Base-by-base conservation (phyloP, 495 filamentous ascomycete genomes). In the Chaetomium fimeti region DNA sequence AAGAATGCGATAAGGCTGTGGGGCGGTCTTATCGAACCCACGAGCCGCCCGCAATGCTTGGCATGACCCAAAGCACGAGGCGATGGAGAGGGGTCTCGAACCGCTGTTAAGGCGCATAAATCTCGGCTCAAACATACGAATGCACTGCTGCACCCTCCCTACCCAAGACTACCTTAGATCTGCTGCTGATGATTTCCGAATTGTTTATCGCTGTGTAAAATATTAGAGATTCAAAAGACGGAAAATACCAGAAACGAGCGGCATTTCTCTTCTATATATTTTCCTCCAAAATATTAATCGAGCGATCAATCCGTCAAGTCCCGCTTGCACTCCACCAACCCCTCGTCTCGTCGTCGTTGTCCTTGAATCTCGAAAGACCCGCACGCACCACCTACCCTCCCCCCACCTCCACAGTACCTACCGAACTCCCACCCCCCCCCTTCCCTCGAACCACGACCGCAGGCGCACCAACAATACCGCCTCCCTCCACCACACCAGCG, bases 1-100 rank as follows among this genome's bases (percentile, higher is more conserved):
- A 49, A 20, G 22, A 49, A 49, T 5, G n/a, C n/a, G 47, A 49
- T 49, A 49, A 49, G 47, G 5, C n/a, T 49, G 47, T 49, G 47
- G 47, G 47, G 47, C 47, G 47, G 47, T 5, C 47, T 49, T 49
- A 49, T 49, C 47, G 11, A 53, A 11, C 27, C 24, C 24, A 8
- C 24, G 16, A 29, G 20, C 49, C 43, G 16, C 8, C 43, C 8
- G 43, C 43, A 36, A 36, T 36, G 3, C 32, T 36, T 36, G 32
- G 32, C 32, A 36, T 36, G 8, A 36, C 32, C 32, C 32, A 36
- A 36, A 9, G 32, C 32, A 36, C 32, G 12, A 36, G 32, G 29
- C 29, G 7, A 32, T 32, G 32, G 12, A 36, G 32, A 36, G 32
- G 32, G 32, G 32, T 9, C 32, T 36, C 32, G 32, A 36, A 36